Percentiles rank a stretch among this genome's conserved stretches.
Conservation (phyloP, 805 yeast species). For the Komagataella populi region DNA sequence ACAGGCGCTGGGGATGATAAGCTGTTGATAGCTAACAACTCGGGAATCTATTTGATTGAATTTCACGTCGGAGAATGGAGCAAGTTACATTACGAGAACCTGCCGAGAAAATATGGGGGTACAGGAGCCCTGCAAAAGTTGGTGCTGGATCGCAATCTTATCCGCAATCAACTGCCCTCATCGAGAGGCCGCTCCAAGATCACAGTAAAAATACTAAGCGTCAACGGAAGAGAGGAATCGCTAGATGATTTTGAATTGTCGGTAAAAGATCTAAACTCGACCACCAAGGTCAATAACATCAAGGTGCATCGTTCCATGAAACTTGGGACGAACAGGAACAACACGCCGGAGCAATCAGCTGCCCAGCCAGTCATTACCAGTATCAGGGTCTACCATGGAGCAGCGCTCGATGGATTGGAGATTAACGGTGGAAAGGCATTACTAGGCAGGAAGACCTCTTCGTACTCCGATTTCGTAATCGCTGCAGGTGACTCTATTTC, state of each 20-base stretch:
- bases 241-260: constrained; percentile 33
- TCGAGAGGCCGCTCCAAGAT: constrained; percentile 10
- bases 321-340: constrained; percentile 9
- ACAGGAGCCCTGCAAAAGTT: constrained; percentile 44
- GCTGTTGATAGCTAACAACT: constrained; percentile 32
- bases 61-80: constrained; percentile 49
- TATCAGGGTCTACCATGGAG: constrained; percentile 59
- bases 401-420: constrained; percentile 72
- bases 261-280: constrained; percentile 10
- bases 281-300: constrained; percentile 5
- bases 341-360: constrained; percentile 20
- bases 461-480: constrained; percentile 44
- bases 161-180: constrained; percentile 23
- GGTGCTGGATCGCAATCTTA: constrained; percentile 30
- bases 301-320: constrained; percentile 9
- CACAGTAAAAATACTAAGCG: constrained; percentile 36
- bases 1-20: constrained; percentile 30
- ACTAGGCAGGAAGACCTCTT: constrained; percentile 39
- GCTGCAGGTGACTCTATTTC: constrained; percentile 42
- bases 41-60: constrained; percentile 72
- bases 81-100: constrained; percentile 44
- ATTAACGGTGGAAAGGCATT: constrained; percentile 24
- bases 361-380: constrained; percentile 22
- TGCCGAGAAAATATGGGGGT: constrained; percentile 45
- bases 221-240: constrained; percentile 44